phyloP scores from a whole-genome alignment of 345 rosid species.

The Citrus glauca region DNA sequence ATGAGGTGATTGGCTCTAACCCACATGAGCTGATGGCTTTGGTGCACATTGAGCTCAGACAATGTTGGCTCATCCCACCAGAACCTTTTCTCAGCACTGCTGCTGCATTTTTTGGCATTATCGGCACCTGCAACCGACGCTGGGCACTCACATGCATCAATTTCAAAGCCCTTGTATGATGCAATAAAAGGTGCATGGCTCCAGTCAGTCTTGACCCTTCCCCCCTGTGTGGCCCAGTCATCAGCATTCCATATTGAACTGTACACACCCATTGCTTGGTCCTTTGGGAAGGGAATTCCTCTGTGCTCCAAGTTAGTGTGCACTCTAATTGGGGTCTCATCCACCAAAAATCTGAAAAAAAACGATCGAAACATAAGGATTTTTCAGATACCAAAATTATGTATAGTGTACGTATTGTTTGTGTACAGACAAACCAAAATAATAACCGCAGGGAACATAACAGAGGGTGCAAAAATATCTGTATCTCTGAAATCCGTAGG shows the following conservation, averaged over 20 bases:
- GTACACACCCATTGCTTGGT: conserved; percentile 94
- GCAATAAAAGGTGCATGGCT: conserved; percentile 89
- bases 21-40: conserved; percentile 95
- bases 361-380: neutral
- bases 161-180: conserved; percentile 73
- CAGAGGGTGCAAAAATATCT: neutral
- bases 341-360: conserved; percentile 69
- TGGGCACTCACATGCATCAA: conserved; percentile 76
- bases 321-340: conserved; percentile 74
- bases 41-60: conserved; percentile 72
- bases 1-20: conserved; percentile 86
- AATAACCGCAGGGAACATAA: neutral
- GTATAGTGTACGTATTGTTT: neutral
- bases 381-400: neutral
- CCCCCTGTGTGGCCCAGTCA: conserved; percentile 99
- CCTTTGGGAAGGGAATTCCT: conserved; percentile 88
- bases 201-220: conserved; percentile 94
- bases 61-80: conserved; percentile 95
- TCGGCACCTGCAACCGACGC: conserved; percentile 39
- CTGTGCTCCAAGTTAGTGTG: conserved; percentile 83
- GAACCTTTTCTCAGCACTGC: conserved; percentile 49
- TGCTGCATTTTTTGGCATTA: conserved; percentile 52
- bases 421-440: neutral
- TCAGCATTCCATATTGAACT: conserved; percentile 99
- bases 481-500: neutral